A percentile compares a stretch with the other conserved stretches of the same genome.
These are phyloP conservation scores for Erysimum cheiranthoides DNA, from an alignment of 345 rosid species.

Conservation along the genomic window DNA sequence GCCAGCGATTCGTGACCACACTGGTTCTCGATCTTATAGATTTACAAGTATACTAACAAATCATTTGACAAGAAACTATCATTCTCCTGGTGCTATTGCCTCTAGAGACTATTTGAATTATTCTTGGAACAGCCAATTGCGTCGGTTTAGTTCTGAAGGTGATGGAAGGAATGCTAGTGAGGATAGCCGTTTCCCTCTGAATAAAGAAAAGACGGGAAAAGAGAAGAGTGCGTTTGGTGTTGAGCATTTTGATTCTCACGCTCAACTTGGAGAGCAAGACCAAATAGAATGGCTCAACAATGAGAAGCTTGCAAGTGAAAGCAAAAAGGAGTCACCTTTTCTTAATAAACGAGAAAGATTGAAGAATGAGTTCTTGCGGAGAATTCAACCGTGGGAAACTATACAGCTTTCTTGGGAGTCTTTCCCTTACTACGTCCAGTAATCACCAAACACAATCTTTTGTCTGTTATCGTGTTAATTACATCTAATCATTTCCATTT, in stretches of 20 bases:
- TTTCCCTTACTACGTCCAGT: conserved; percentile 90
- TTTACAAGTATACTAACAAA: conserved; percentile 34
- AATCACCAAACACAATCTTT: conserved; percentile 37
- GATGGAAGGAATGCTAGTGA: conserved; percentile 85
- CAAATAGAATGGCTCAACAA: conserved; percentile 90
- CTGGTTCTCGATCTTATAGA: conserved; percentile 45
- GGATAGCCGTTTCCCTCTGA: conserved; percentile 58
- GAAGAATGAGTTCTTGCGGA: conserved; percentile 75
- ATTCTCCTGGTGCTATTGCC: conserved; percentile 33
- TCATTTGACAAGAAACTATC: conserved; percentile 49
- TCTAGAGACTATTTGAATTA: conserved; percentile 35
- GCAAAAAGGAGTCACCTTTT: conserved; percentile 76
- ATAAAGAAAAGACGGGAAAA: conserved; percentile 51
- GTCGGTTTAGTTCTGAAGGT: conserved; percentile 78
- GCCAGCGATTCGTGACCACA: conserved; percentile 47
- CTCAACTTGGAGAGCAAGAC: conserved; percentile 81
- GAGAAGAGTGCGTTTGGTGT: conserved; percentile 46
- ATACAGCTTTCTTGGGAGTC: conserved; percentile 86
- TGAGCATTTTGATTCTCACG: conserved; percentile 60
- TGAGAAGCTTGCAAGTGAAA: conserved; percentile 75
- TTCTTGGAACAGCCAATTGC: conserved; percentile 49
- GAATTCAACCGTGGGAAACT: conserved; percentile 91
- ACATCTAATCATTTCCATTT: not conserved
- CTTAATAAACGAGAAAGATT: conserved; percentile 74
- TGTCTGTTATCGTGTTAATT: not conserved